A percentile compares a stretch with the other conserved stretches of the same genome.
phyloP scores from a whole-genome alignment of 805 yeast genomes.

The Ogataea polymorpha region DNA sequence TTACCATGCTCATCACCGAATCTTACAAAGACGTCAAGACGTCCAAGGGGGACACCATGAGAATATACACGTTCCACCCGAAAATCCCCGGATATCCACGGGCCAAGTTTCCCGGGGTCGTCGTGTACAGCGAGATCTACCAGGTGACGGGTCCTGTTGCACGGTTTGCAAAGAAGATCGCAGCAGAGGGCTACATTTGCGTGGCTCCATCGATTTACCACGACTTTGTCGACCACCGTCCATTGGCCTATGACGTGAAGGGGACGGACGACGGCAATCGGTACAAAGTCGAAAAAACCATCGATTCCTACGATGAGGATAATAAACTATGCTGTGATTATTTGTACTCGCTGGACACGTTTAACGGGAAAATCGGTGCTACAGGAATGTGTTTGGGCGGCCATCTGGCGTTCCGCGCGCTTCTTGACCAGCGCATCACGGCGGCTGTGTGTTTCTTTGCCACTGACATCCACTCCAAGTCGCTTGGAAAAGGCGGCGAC shows the following conservation, averaged over 20 bases:
- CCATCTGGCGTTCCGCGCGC: constrained; percentile 70
- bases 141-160: constrained; percentile 83
- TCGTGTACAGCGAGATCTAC: constrained; percentile 76
- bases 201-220: constrained; percentile 81
- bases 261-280: constrained; percentile 76
- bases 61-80: constrained; percentile 67
- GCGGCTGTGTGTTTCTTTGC: constrained; percentile 78
- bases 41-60: constrained; percentile 61
- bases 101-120: constrained; percentile 78
- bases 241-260: constrained; percentile 64
- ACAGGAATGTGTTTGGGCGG: constrained; percentile 91
- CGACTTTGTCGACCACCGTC: constrained; percentile 58
- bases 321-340: constrained; percentile 61
- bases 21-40: constrained; percentile 62
- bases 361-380: constrained; percentile 72
- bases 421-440: constrained; percentile 58
- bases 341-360: constrained; percentile 53
- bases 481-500: constrained; percentile 65
- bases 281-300: constrained; percentile 63
- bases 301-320: constrained; percentile 76
- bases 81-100: constrained; percentile 68
- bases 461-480: constrained; percentile 71
- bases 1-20: constrained; percentile 66
- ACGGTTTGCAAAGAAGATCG: constrained; percentile 73
- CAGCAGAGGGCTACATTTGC: constrained; percentile 74